Percentiles rank a stretch among this genome's conserved stretches.
Conservation (phyloP, 2,329 filamentous ascomycete genomes). For the Rugonectria rugulosa region DNA sequence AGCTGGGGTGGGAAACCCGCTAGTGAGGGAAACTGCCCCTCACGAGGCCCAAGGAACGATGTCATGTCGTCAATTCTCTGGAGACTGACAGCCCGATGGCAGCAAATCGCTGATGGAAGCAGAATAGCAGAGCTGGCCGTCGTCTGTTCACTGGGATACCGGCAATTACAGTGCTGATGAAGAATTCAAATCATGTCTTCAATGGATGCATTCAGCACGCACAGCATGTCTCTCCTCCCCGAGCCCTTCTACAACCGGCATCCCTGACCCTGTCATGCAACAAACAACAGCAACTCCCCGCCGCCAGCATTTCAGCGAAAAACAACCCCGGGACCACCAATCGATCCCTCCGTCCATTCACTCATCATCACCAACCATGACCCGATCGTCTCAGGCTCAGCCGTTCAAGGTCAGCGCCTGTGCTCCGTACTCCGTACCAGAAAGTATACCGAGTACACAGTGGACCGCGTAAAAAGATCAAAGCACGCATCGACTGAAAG, state of each 20-base stretch:
- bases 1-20: background rate
- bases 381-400: background rate
- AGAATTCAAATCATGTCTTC: too few species aligned
- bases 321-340: background rate
- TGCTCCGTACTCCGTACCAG: too few species aligned
- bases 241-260: background rate
- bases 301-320: background rate
- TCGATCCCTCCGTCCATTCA: background rate
- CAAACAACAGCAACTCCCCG: background rate
- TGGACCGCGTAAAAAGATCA: background rate
- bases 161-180: too few species aligned
- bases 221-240: background rate
- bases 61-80: background rate
- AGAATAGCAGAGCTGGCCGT: too few species aligned
- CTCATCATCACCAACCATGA: background rate
- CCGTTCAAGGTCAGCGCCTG: too few species aligned
- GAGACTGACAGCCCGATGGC: background rate
- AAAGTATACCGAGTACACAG: too few species aligned
- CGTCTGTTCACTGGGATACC: too few species aligned
- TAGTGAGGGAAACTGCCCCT: background rate
- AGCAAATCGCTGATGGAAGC: too few species aligned
- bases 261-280: background rate
- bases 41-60: background rate
- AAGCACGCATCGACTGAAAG: too few species aligned
- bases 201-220: background rate